Evolutionary conservation across 306 rosid genomes (phyloP), one percentile per base, ranked within the genome.

Genomic region (Carpinus viminea): DNA sequence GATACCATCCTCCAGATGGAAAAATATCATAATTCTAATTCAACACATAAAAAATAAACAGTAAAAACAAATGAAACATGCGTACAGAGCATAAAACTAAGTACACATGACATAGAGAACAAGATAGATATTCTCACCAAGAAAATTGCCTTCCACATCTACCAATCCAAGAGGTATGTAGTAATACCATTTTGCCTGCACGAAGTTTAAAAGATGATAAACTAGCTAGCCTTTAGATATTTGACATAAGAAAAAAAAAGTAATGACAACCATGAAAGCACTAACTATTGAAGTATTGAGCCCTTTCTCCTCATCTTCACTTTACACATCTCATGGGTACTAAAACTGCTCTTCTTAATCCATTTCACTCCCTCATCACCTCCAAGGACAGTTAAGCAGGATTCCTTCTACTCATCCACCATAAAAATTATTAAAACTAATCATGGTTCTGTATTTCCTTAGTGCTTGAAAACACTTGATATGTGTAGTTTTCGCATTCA

Each of bases 131-230:
- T 75, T 74, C 87, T 74, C 77, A 95, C 99, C 98, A 53, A 95
- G 91, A 88, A 91, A 95, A 86, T 95, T 95, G 81, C 91, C 98
- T 83, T 95, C 99, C 54, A 93, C 98, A 82, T 93, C 98, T 59
- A 93, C 90, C 89, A 93, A 71, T 79, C 96, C 98, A 71, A 93
- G 96, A 82, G 86, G 79, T 36, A 87, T 65, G 82, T 93, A 93
- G 80, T 86, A 90, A 80, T 89, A 93, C 97, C 97, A 93, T 86
- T 91, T 93, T 70, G 93, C 93, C 98, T 91, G 93, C 79, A 80
- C 60, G 62, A 76, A 69, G 64, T 83, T 24, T 12, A 48, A 48
- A 83, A 61, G 31, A 13, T 26, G 65, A 76, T 31, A 41, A n/a
- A 78, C 9, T 15, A 76, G 79, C 45, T 20, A 69, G 73, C 53